Evolutionary conservation across 2,329 filamentous ascomycete genomes (phyloP).

Genomic region (Cladobotryum mycophilum): DNA sequence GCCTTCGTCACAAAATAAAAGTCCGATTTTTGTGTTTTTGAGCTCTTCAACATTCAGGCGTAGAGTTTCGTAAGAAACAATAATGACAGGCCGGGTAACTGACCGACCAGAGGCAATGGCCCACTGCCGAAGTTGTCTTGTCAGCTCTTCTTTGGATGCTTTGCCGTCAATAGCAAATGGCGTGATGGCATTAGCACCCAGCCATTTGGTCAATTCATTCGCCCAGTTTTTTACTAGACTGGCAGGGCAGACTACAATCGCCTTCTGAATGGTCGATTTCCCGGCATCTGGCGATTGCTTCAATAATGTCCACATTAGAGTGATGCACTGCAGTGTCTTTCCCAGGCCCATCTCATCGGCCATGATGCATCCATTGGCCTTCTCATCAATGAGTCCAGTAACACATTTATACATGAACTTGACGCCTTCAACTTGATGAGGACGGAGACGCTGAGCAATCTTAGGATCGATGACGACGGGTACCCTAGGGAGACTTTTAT

Average conservation of each 20-base stretch:
- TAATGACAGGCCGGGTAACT: conserved; percentile 86
- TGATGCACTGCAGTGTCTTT: conserved; percentile 95
- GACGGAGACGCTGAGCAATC: conserved; percentile 81
- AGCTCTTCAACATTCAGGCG: conserved; percentile 86
- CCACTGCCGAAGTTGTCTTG: conserved; percentile 87
- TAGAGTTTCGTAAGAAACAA: conserved; percentile 95
- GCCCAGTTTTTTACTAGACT: conserved; percentile 98
- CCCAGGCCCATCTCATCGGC: conserved; percentile 98
- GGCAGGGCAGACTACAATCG: conserved; percentile 92
- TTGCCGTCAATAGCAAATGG: conserved; percentile 98
- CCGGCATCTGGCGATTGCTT: conserved; percentile 97
- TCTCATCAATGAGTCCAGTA: conserved; percentile 89
- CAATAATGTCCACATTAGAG: conserved; percentile 90
- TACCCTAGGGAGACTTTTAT: conserved; percentile 75
- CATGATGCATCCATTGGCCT: conserved; percentile 98
- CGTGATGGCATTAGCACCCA: conserved; percentile 81
- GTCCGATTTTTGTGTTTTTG: conserved; percentile 80
- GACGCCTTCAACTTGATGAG: conserved; percentile 96
- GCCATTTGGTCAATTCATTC: conserved; percentile 94
- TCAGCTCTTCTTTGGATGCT: conserved; percentile 88
- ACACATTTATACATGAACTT: conserved; percentile 95
- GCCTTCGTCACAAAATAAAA: conserved; percentile 93
- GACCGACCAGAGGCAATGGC: conserved; percentile 84
- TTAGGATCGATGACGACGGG: conserved; percentile 93
- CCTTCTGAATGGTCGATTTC: conserved; percentile 89